Conservation (phyloP, 208 protist genomes). For the Wallacemonas sp. region DNA sequence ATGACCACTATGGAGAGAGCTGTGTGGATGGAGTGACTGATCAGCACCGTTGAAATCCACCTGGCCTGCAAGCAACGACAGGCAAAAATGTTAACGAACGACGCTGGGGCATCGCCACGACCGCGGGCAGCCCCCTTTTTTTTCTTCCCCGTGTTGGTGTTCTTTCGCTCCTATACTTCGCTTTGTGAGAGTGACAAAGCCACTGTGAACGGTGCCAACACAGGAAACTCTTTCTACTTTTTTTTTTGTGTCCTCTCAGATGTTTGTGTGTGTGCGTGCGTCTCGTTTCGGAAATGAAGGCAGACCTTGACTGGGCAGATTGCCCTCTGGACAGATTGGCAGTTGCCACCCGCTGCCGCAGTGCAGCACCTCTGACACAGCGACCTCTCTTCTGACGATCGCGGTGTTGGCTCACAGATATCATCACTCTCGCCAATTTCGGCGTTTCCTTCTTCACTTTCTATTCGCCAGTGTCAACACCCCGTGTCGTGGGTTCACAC, state of each 20-base stretch:
- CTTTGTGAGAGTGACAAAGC: background rate
- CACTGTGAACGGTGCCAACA: background rate
- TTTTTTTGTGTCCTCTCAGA: constrained; percentile 12
- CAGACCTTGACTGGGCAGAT: too few species aligned
- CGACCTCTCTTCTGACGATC: background rate
- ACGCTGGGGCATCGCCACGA: too few species aligned
- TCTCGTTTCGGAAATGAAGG: too few species aligned
- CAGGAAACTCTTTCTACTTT: constrained; percentile 7
- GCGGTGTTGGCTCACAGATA: background rate
- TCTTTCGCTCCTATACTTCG: background rate
- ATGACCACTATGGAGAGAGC: too few species aligned
- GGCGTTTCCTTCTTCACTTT: background rate
- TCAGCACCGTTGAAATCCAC: too few species aligned
- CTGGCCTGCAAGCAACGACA: too few species aligned
- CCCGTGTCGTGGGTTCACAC: too few species aligned
- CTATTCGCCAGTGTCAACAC: background rate
- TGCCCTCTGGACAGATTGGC: too few species aligned
- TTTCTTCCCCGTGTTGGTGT: constrained; percentile 11
- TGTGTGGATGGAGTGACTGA: too few species aligned
- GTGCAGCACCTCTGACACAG: too few species aligned
- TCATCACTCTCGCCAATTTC: background rate
- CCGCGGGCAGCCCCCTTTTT: constrained; percentile 1
- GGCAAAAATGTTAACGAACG: too few species aligned
- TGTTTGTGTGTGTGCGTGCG: background rate
- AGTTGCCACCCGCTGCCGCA: too few species aligned